Base-by-base conservation (phyloP, 352 stramenopile genomes). In the Phytophthora citricola region DNA sequence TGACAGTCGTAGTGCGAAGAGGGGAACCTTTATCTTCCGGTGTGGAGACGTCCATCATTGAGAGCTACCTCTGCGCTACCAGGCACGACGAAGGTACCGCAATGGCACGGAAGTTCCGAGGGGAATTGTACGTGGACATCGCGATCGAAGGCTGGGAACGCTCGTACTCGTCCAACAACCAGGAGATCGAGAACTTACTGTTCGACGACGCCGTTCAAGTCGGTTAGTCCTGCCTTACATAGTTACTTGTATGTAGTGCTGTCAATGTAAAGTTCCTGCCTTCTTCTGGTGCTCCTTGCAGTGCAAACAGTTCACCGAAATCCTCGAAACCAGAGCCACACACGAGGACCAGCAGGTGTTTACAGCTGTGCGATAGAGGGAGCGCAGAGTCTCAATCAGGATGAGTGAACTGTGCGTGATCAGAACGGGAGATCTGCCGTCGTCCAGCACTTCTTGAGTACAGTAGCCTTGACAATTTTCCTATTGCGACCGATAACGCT, bases 151-250 rank as follows among this genome's bases (percentile, higher is more conserved):
- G 76, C 45, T 70, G 66, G 70, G 58, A 72, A 1, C 53, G 32
- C 2, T 63, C 59, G 10, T 47, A 73, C 24, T n/a, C 65, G n/a
- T 67, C 64, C 29, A 79, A 71, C 36, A 77, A 75, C 50, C 73
- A 79, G 39, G 73, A 78, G 34, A 75, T 82, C 24, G 76, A 85
- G 47, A 85, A 85, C 41, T 56, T 85, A 5, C 34, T 85, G 8
- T 69, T 85, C 26, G 66, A 82, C 14, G 70, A 75, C 4, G 53
- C 61, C 0, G 63, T 73, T 31, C 43, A 46, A 40, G 50, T 72
- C 9, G 47, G 54, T 2, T 69, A 63, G 27, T 24, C 41, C 5
- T 29, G 17, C 17, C 17, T 20, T 20, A 20, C 17, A 48, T n/a
- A n/a, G 3, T 49, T 31, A 20, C 2, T 14, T 4, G 1, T 7